A percentile compares a stretch with the other conserved stretches of the same genome.
phyloP scores from a whole-genome alignment of 495 filamentous ascomycete genomes.

The Aspergillus olivimuriae region DNA sequence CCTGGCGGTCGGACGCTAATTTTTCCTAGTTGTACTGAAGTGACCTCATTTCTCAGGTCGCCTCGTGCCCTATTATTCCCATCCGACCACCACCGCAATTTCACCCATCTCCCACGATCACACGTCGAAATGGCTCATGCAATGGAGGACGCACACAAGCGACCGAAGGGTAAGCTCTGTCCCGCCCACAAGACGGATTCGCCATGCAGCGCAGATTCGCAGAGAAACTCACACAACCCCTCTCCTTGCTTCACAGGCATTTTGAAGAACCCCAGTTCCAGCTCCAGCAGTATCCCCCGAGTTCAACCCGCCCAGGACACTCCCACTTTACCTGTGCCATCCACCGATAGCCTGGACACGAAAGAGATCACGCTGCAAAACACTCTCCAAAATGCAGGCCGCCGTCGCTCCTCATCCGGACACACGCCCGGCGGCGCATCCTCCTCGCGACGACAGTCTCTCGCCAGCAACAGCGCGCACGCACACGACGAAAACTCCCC shows the following conservation, averaged over 20 bases:
- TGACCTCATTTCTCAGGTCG: neutral
- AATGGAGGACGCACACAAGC: conserved; percentile 43
- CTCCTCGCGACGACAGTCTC: conserved; percentile 64
- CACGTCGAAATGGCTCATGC: conserved; percentile 24
- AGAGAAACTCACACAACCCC: conserved; percentile 2
- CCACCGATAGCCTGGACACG: conserved; percentile 36
- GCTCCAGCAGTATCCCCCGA: conserved; percentile 40
- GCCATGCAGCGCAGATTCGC: neutral
- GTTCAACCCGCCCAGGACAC: conserved; percentile 18
- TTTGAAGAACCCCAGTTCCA: conserved; percentile 75
- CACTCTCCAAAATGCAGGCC: conserved; percentile 89
- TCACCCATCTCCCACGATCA: neutral
- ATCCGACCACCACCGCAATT: neutral
- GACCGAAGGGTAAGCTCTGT: conserved; percentile 63
- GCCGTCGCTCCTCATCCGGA: conserved; percentile 78
- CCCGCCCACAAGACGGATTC: neutral
- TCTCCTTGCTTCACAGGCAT: conserved; percentile 55
- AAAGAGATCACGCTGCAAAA: conserved; percentile 90
- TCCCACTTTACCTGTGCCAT: conserved; percentile 21
- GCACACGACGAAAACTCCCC: conserved; percentile 50
- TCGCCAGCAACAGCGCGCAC: conserved; percentile 33
- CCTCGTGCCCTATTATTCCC: conserved; percentile 1
- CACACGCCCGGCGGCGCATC: conserved; percentile 46
- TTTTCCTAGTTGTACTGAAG: neutral
- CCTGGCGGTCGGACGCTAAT: too few relatives aligned